Evolutionary conservation across 148 eudicot genomes (phyloP).

Genomic region (Persicaria maculosa): DNA sequence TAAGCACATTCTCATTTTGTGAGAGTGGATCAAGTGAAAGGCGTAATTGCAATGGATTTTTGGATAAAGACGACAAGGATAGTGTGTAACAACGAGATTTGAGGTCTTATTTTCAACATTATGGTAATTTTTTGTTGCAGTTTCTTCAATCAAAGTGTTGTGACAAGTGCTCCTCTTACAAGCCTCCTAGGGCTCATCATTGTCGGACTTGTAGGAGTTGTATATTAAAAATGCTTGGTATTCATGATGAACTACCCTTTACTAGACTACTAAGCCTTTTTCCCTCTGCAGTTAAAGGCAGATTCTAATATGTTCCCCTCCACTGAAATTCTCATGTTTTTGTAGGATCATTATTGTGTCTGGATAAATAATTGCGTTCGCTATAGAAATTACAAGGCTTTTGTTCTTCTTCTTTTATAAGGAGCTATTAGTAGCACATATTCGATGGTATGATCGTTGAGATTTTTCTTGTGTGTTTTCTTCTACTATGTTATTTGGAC

Average conservation of each 20-base stretch:
- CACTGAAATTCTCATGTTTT: not conserved
- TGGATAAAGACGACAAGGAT: too few species aligned
- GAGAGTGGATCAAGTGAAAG: too few species aligned
- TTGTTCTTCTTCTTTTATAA: constrained; percentile 24
- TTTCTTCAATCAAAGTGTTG: constrained; percentile 14
- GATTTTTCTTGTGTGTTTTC: not conserved
- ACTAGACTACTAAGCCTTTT: not conserved
- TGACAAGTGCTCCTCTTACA: too few species aligned
- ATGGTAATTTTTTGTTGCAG: constrained; percentile 20
- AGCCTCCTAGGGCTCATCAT: too few species aligned
- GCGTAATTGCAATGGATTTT: too few species aligned
- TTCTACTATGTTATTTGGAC: not conserved
- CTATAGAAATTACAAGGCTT: constrained; percentile 55
- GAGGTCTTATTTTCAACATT: too few species aligned
- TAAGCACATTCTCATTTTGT: too few species aligned
- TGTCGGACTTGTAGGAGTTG: too few species aligned
- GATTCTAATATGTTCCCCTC: not conserved
- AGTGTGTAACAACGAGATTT: too few species aligned
- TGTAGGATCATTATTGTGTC: constrained; percentile 68
- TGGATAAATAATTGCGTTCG: constrained; percentile 80
- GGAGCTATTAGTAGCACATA: too few species aligned
- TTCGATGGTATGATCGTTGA: too few species aligned
- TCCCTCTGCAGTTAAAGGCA: not conserved
- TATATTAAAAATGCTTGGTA: not conserved
- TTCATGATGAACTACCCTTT: not conserved